phyloP scores from a whole-genome alignment of 805 yeast genomes.

The Saccharomyces paradoxus region DNA sequence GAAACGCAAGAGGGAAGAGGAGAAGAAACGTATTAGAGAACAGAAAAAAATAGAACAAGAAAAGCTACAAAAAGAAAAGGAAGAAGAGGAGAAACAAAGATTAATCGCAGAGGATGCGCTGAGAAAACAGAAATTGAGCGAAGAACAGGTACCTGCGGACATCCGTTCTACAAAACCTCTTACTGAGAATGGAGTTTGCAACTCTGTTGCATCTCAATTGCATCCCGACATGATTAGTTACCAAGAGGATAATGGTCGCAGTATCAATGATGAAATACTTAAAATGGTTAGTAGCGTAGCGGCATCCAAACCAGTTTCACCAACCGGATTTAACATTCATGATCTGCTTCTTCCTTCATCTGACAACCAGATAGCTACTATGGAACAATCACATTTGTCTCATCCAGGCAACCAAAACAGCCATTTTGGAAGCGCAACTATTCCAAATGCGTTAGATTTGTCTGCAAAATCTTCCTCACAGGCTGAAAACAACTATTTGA shows the following conservation, averaged over 20 bases:
- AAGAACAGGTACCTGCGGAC: background rate
- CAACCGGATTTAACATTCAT: slow-evolving; percentile 18
- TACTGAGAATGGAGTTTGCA: background rate
- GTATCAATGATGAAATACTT: slow-evolving; percentile 21
- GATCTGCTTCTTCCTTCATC: slow-evolving; percentile 6
- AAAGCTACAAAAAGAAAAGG: slow-evolving; percentile 7
- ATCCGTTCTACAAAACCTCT: background rate
- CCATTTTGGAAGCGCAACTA: background rate
- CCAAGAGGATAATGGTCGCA: background rate
- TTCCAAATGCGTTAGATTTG: background rate
- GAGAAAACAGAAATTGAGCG: background rate
- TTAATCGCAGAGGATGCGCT: slow-evolving; percentile 21
- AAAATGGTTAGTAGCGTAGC: slow-evolving; percentile 24
- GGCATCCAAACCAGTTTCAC: slow-evolving; percentile 15
- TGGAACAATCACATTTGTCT: background rate
- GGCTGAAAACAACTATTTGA: background rate
- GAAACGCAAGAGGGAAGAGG: slow-evolving; percentile 33
- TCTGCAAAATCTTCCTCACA: background rate
- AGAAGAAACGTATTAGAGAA: slow-evolving; percentile 30
- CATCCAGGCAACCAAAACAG: background rate
- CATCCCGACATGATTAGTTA: background rate
- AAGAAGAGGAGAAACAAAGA: slow-evolving; percentile 21
- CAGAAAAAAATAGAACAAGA: slow-evolving; percentile 12
- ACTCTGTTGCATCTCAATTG: background rate
- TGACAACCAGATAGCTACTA: background rate